Base-by-base conservation (phyloP, 768 basidiomycete species). In the Lentinula detonsa region DNA sequence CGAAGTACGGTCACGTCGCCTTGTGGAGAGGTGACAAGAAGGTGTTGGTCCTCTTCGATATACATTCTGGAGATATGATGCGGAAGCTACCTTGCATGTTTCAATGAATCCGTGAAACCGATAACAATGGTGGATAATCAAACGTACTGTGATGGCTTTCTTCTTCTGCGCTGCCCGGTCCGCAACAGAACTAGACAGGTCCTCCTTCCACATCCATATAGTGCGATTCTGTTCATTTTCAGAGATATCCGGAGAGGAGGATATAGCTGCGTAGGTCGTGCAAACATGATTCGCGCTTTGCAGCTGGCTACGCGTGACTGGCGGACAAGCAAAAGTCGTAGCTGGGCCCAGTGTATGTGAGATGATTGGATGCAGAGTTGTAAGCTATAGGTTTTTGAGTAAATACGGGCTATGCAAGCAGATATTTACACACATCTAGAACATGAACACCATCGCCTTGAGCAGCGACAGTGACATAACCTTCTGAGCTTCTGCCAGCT, bases 391-490 rank as follows among this genome's bases (percentile, higher is more conserved):
- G 34, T 49, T 18, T 9, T 34, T 42, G 54, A 23, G 59, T 51
- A 39, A 57, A 50, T 45, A 39, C 8, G 18, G 34, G 56, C 9
- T 51, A 46, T 23, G n/a, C 15, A 8, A 42, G 63, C 53, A 54
- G 59, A 35, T 18, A 76, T 18, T 28, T 16, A 35, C 81, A 66
- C 68, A 91, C 90, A 70, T 92, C 87, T 61, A 89, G 71, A 49
- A 93, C 69, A 72, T 92, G 89, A 42, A 92, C 75, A 34, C 91
- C 91, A 60, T 93, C 89, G 63, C 80, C 81, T 62, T 91, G 88
- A 11, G 79, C 86, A 13, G 88, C 81, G 59, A 90, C 78, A 0
- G 88, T 88, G 45, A 81, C 85, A 76, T 80, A 81, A 31, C 84
- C 82, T 42, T 87, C 84, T 46, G 71, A 70, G 49, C 69, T 75